These are phyloP conservation scores for Excoecaria cochinchinensis DNA, from an alignment of 345 rosid species.

Conservation along the genomic window DNA sequence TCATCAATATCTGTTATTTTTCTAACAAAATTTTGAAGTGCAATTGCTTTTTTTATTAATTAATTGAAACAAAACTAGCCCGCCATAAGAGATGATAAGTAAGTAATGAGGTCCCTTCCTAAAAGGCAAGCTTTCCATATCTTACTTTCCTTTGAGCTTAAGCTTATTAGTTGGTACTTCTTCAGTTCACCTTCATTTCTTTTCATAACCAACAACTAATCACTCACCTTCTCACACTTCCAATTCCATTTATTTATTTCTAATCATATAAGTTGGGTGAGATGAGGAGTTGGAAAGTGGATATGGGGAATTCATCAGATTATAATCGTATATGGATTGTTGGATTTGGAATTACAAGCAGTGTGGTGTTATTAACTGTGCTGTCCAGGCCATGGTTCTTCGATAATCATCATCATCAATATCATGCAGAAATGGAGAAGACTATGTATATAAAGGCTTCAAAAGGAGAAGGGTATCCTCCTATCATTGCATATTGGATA, in stretches of 20 bases:
- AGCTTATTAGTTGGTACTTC: not conserved
- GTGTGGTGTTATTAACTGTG: conserved; percentile 11
- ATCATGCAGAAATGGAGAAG: not conserved
- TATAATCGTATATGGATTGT: conserved; percentile 17
- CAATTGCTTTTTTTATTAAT: too few relatives aligned
- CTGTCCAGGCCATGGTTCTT: conserved; percentile 7
- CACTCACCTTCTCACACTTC: not conserved
- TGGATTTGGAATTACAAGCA: conserved; percentile 8
- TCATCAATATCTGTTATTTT: too few relatives aligned
- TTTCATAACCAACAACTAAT: not conserved
- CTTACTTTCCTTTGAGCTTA: not conserved
- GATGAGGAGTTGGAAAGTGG: conserved; percentile 18
- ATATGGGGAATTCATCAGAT: conserved; percentile 8
- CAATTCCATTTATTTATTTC: too few relatives aligned
- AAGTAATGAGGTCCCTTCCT: not conserved
- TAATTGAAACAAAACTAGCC: too few relatives aligned
- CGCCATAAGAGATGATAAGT: not conserved
- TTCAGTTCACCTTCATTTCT: not conserved
- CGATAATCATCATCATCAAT: not conserved
- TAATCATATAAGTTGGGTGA: too few relatives aligned
- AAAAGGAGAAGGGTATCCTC: conserved; percentile 30
- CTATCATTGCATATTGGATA: conserved; percentile 41
- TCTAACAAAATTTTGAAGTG: too few relatives aligned
- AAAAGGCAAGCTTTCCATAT: not conserved
- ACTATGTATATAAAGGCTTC: conserved; percentile 2